Base-by-base conservation (phyloP, 2,329 filamentous ascomycete species). In the Rhinocladiella similis region DNA sequence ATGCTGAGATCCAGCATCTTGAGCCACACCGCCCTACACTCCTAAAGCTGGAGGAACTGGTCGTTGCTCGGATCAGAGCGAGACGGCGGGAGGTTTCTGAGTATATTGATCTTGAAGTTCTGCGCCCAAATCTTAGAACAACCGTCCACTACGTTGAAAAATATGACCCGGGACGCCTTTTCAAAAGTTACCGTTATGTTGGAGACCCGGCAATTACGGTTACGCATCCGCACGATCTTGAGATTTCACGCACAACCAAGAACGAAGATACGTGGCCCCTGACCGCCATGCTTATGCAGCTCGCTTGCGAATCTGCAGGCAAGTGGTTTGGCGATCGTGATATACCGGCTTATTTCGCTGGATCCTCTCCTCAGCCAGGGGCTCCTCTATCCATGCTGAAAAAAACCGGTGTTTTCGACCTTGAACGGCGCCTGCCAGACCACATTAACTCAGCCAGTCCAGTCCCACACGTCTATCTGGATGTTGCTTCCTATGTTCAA, bases 401-500 rank as follows among this genome's bases (percentile, higher is more conserved):
- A 25, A 65, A 70, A 14, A 57, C 79, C 64, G 59, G 22, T 16
- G 39, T 29, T 14, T 29, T 46, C 27, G 57, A 60, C 14, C 35
- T 20, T 19, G 45, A 41, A 5, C 38, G 38, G 29, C 22, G 36
- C 20, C 35, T 46, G 48, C 50, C 68, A 72, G 60, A 58, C 75
- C 59, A 48, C 73, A 51, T 63, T 69, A 65, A 63, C 67, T 14
- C 56, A 67, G 36, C 77, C 76, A 70, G 65, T 2, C 80, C 82
- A 1, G 58, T 80, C 18, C 72, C 69, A 13, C 83, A 86, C 63
- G 68, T 70, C 3, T 68, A 77, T 6, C 70, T 86, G 2, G 83
- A 81, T 35, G 69, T 82, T 25, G 69, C 77, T 25, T 67, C 75
- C 22, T 86, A 86, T 64, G 69, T 78, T 56, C 85, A 83, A 69